A percentile compares a stretch with the other conserved stretches of the same genome.
phyloP scores from a whole-genome alignment of 345 rosid genomes.

The Arabidopsis suecica region DNA sequence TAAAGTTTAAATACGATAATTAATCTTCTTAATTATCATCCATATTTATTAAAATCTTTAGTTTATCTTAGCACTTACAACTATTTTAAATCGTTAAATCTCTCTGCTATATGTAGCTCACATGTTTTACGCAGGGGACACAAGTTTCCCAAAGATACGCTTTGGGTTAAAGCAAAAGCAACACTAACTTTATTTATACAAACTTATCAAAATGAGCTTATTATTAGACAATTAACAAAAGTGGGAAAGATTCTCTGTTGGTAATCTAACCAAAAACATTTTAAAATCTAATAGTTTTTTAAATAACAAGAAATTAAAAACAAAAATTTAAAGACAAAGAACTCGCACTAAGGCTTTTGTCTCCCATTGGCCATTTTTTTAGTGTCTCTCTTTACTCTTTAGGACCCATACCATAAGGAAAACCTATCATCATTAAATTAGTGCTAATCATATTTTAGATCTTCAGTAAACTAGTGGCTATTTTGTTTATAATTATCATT shows the following conservation, averaged over 20 bases:
- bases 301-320: constrained; percentile 1
- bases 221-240: constrained; percentile 14
- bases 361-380: constrained; percentile 34
- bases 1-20: background rate
- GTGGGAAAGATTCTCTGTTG: constrained; percentile 5
- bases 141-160: constrained; percentile 42
- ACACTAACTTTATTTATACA: background rate
- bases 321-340: constrained; percentile 30
- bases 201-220: constrained; percentile 2
- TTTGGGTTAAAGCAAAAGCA: constrained; percentile 37
- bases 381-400: constrained; percentile 32
- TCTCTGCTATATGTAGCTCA: constrained; percentile 14
- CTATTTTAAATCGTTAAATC: background rate
- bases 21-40: background rate
- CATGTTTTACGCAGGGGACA: constrained; percentile 32
- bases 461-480: background rate
- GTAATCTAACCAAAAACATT: constrained; percentile 8
- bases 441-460: constrained; percentile 29
- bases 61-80: background rate
- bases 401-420: constrained; percentile 35
- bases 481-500: background rate
- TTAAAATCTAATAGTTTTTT: background rate
- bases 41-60: background rate
- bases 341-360: constrained; percentile 41
- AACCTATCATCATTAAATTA: constrained; percentile 38